phyloP scores from a whole-genome alignment of 805 yeast species.

The Metschnikowia cerradonensis region DNA sequence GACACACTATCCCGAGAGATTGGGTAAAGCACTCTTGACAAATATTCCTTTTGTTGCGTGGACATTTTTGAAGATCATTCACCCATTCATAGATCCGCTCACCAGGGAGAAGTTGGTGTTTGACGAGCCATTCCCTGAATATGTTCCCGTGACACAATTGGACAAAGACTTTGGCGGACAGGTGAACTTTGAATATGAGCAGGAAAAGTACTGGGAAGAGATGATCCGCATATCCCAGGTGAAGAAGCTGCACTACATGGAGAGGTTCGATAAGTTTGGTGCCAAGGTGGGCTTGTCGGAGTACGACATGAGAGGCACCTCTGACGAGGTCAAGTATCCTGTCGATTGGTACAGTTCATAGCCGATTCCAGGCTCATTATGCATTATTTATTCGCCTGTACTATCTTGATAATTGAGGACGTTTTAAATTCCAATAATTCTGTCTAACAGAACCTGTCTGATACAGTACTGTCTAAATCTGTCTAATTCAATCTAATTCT shows the following conservation, averaged over 20 bases:
- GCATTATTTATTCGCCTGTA: background rate
- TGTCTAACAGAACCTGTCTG: no score
- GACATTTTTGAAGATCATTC: conserved; percentile 85
- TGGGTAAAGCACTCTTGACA: conserved; percentile 87
- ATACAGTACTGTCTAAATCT: no score
- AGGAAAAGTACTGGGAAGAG: conserved; percentile 73
- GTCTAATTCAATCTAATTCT: no score
- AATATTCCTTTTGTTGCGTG: conserved; percentile 94
- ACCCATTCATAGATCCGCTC: conserved; percentile 94
- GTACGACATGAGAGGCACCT: conserved; percentile 58
- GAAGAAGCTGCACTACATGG: conserved; percentile 60
- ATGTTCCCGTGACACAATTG: conserved; percentile 76
- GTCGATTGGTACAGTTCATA: conserved; percentile 13
- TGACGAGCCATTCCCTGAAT: conserved; percentile 81
- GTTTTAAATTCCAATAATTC: no score
- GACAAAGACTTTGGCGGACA: conserved; percentile 83
- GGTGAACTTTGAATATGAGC: conserved; percentile 80
- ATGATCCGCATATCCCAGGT: conserved; percentile 56
- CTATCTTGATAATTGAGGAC: background rate
- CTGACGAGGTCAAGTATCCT: conserved; percentile 28
- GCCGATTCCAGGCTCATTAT: background rate
- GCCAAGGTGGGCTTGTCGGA: conserved; percentile 76
- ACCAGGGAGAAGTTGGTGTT: conserved; percentile 91
- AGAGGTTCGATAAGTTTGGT: conserved; percentile 71
- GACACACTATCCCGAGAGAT: conserved; percentile 95